These are phyloP conservation scores for Meredithiella fracta DNA, from an alignment of 2,329 filamentous ascomycete genomes.

Conservation along the genomic window DNA sequence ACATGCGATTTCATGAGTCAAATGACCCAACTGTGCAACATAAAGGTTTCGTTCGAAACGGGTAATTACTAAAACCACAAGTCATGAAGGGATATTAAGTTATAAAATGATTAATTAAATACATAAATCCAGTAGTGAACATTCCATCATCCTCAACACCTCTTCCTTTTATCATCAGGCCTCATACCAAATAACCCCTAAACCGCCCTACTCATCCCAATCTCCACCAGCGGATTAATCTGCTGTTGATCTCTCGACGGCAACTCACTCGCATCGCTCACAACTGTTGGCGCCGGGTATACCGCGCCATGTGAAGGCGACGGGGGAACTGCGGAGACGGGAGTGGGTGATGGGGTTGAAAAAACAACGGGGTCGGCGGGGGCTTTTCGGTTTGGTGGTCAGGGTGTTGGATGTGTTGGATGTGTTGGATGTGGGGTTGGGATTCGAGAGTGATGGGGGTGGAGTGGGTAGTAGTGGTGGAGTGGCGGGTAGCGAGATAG, in stretches of 20 bases:
- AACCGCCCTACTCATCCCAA: not conserved
- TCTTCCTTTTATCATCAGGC: too few species aligned
- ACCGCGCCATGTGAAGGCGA: not conserved
- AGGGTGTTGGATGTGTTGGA: not conserved
- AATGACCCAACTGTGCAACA: too few species aligned
- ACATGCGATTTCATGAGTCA: too few species aligned
- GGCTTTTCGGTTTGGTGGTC: not conserved
- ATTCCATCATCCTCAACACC: too few species aligned
- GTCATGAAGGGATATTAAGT: too few species aligned
- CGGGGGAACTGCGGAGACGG: not conserved
- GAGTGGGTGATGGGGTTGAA: not conserved
- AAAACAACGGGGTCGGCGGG: not conserved
- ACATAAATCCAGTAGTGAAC: too few species aligned
- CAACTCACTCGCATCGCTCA: conserved; percentile 64
- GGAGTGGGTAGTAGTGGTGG: conserved; percentile 17
- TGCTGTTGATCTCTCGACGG: conserved; percentile 25
- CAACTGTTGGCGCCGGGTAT: conserved; percentile 2
- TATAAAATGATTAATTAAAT: too few species aligned
- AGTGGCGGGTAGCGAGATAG: conserved; percentile 24
- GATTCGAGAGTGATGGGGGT: conserved; percentile 15
- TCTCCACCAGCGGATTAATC: conserved; percentile 10
- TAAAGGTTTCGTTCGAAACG: too few species aligned
- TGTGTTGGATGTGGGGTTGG: conserved; percentile 6
- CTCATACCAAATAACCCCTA: not conserved
- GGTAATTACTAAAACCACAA: too few species aligned